Conservation (phyloP, 78 protist species). For the Monosiga brevicollis region DNA sequence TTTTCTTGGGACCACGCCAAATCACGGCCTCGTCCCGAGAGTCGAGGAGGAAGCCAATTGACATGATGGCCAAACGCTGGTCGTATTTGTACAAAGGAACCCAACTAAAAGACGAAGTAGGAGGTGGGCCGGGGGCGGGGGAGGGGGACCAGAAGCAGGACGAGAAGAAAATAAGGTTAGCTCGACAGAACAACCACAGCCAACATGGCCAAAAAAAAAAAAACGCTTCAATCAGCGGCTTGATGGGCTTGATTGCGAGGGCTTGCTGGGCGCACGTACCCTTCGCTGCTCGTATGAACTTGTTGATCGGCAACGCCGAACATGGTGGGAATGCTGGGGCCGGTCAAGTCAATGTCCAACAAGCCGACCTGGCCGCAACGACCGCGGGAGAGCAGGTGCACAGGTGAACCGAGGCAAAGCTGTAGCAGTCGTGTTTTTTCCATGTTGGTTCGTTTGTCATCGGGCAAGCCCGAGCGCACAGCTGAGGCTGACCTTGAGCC, state of each 20-base stretch:
- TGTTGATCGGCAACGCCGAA: neutral
- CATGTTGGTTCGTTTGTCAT: neutral
- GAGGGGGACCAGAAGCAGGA: neutral
- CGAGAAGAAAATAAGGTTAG: neutral
- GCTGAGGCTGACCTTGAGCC: constrained; percentile 15
- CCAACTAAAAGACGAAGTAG: constrained; percentile 55
- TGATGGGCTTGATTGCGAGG: no score
- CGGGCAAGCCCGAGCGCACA: neutral
- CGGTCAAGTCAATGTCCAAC: constrained; percentile 71
- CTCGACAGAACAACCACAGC: no score
- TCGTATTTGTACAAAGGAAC: constrained; percentile 59
- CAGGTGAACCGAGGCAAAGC: no score
- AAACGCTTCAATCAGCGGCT: no score
- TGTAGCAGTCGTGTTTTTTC: neutral
- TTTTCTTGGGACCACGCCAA: constrained; percentile 91
- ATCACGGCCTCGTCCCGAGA: constrained; percentile 72
- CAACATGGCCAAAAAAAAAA: constrained; percentile 12
- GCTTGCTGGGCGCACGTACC: constrained; percentile 15
- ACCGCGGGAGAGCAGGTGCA: neutral
- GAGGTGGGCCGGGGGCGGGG: neutral
- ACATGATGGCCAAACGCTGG: constrained; percentile 46
- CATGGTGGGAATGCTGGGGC: constrained; percentile 38
- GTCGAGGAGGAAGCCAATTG: constrained; percentile 62
- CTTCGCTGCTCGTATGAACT: constrained; percentile 9
- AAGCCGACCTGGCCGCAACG: constrained; percentile 48